phyloP scores from a whole-genome alignment of 257 asterid genomes.

The Penstemon barbatus region DNA sequence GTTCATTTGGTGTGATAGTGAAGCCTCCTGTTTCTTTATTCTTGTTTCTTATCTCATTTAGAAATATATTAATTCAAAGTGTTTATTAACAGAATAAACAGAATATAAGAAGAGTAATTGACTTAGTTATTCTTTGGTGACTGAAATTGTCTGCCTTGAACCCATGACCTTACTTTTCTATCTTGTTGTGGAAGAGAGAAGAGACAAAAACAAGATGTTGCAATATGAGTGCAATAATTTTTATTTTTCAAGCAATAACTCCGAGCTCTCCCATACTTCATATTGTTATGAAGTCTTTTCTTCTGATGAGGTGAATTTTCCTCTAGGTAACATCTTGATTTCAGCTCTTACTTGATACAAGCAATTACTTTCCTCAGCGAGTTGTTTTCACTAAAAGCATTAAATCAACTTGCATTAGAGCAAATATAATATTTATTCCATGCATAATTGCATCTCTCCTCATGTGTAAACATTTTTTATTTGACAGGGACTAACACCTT shows the following conservation, averaged over 20 bases:
- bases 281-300: slow-evolving; percentile 6
- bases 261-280: slow-evolving; percentile 17
- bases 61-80: too few relatives aligned
- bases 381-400: background rate
- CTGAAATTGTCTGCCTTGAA: slow-evolving; percentile 12
- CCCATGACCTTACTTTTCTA: slow-evolving; percentile 3
- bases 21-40: too few relatives aligned
- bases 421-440: background rate
- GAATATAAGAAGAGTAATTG: too few relatives aligned
- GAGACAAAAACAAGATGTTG: slow-evolving; percentile 18
- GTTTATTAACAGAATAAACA: too few relatives aligned
- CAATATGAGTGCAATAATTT: slow-evolving; percentile 8
- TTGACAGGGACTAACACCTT: slow-evolving; percentile 81
- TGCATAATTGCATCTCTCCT: slow-evolving; percentile 12
- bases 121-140: slow-evolving; percentile 17
- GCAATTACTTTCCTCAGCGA: slow-evolving; percentile 21
- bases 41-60: too few relatives aligned
- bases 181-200: background rate
- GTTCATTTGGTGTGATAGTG: too few relatives aligned
- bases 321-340: slow-evolving; percentile 5
- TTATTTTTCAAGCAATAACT: slow-evolving; percentile 19
- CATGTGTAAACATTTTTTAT: slow-evolving; percentile 9
- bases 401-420: slow-evolving; percentile 1
- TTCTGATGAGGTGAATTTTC: background rate
- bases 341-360: background rate